phyloP scores from a whole-genome alignment of 1,139 yeast species.

The Taphrina populina region DNA sequence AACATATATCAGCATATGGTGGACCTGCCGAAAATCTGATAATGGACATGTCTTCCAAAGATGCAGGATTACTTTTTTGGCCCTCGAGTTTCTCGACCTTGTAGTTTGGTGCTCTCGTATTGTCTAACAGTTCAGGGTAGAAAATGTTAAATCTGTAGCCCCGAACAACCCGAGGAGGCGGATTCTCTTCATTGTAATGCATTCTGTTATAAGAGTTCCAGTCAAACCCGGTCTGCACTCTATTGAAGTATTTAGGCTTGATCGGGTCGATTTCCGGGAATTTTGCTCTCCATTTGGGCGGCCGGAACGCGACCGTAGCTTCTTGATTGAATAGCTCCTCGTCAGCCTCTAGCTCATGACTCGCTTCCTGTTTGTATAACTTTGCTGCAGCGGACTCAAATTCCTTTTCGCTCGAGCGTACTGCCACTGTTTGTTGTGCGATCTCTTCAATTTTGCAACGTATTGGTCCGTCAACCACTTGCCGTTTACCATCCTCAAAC shows the following conservation, averaged over 20 bases:
- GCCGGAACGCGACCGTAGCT: slow-evolving; percentile 32
- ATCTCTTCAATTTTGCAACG: slow-evolving; percentile 7
- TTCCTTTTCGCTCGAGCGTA: slow-evolving; percentile 16
- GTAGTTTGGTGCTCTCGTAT: slow-evolving; percentile 44
- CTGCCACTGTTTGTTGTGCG: neutral
- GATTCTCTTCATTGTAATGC: slow-evolving; percentile 45
- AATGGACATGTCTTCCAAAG: slow-evolving; percentile 43
- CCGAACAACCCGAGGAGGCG: slow-evolving; percentile 48
- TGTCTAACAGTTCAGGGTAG: slow-evolving; percentile 44
- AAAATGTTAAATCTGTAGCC: slow-evolving; percentile 48
- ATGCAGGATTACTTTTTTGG: slow-evolving; percentile 32
- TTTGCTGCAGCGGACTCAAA: slow-evolving; percentile 28
- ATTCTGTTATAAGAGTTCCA: slow-evolving; percentile 47
- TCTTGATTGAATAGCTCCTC: slow-evolving; percentile 41
- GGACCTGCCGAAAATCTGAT: slow-evolving; percentile 45
- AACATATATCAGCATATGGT: slow-evolving; percentile 46
- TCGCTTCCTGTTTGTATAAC: slow-evolving; percentile 37
- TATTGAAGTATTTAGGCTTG: slow-evolving; percentile 45
- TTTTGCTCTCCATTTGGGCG: slow-evolving; percentile 27
- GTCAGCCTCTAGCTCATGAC: slow-evolving; percentile 38
- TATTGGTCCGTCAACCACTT: slow-evolving; percentile 17
- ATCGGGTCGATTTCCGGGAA: slow-evolving; percentile 32
- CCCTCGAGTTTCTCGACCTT: slow-evolving; percentile 41
- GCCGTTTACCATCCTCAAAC: slow-evolving; percentile 17
- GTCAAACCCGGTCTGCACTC: slow-evolving; percentile 46